A percentile compares a stretch with the other conserved stretches of the same genome.
These are phyloP conservation scores for Macrocystidia cucumis DNA, from an alignment of 1,284 basidiomycete species.

Conservation along the genomic window DNA sequence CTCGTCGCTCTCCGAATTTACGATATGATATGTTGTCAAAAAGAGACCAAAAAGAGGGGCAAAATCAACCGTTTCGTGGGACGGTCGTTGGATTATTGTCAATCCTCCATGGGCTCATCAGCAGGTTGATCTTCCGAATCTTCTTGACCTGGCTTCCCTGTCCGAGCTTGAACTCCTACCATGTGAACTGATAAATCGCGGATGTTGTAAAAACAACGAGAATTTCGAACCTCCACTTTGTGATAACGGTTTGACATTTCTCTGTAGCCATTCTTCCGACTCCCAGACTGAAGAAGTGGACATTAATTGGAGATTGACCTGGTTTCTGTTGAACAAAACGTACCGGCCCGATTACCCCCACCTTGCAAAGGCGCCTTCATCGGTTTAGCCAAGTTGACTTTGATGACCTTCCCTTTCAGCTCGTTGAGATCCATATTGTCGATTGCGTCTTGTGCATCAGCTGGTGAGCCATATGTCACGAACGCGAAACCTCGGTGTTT, in stretches of 20 bases:
- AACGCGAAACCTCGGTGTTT: slow-evolving; percentile 83
- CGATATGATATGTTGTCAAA: no score
- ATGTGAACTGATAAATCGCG: slow-evolving; percentile 9
- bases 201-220: slow-evolving; percentile 9
- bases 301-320: not conserved
- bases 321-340: slow-evolving; percentile 18
- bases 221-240: slow-evolving; percentile 61
- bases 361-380: slow-evolving; percentile 59
- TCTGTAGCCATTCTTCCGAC: slow-evolving; percentile 75
- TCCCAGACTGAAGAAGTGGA: slow-evolving; percentile 61
- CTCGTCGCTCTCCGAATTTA: no score
- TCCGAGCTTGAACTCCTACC: slow-evolving; percentile 51
- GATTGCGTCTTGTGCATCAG: slow-evolving; percentile 79
- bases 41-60: no score
- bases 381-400: slow-evolving; percentile 71
- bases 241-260: slow-evolving; percentile 64
- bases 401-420: slow-evolving; percentile 62
- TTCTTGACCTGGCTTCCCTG: slow-evolving; percentile 20
- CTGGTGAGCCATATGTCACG: slow-evolving; percentile 67
- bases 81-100: no score
- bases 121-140: slow-evolving; percentile 21
- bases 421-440: slow-evolving; percentile 89
- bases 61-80: no score
- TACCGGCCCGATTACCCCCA: slow-evolving; percentile 67
- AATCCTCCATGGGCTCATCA: slow-evolving; percentile 59